Percentiles rank a stretch among this genome's conserved stretches.
phyloP scores from a whole-genome alignment of 768 basidiomycete genomes.

The Podaxis sp. region DNA sequence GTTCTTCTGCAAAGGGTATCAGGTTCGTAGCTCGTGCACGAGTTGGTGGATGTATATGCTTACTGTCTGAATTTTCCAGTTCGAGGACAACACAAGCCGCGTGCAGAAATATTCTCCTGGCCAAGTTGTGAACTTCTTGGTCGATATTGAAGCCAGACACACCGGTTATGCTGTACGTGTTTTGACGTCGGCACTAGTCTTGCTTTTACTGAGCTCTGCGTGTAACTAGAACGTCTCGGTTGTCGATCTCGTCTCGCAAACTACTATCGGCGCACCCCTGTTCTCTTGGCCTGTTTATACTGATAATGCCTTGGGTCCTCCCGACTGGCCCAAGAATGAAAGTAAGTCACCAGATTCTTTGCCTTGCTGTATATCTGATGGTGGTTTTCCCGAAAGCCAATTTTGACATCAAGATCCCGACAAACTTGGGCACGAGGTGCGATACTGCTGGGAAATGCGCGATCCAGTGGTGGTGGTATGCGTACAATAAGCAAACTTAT shows the following conservation, averaged over 20 bases:
- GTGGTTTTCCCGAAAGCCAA: conserved; percentile 19
- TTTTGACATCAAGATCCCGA: conserved; percentile 26
- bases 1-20: conserved; percentile 32
- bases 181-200: background rate
- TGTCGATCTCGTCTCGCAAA: conserved; percentile 28
- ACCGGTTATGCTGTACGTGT: conserved; percentile 31
- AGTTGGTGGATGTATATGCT: background rate
- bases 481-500: conserved; percentile 29
- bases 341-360: conserved; percentile 20
- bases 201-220: background rate
- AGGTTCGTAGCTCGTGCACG: conserved; percentile 17
- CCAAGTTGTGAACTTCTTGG: conserved; percentile 26
- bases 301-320: conserved; percentile 27
- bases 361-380: background rate
- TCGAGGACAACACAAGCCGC: conserved; percentile 29
- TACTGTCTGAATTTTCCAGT: conserved; percentile 15
- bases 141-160: conserved; percentile 33
- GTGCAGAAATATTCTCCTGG: conserved; percentile 28
- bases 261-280: conserved; percentile 26
- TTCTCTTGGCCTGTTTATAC: conserved; percentile 33
- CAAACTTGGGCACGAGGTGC: conserved; percentile 28
- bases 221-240: conserved; percentile 29
- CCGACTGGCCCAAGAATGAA: conserved; percentile 33
- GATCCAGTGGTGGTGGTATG: conserved; percentile 39
- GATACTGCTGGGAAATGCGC: conserved; percentile 29